These are phyloP conservation scores for Boletus bicolor DNA, from an alignment of 768 basidiomycete species.

Conservation along the genomic window DNA sequence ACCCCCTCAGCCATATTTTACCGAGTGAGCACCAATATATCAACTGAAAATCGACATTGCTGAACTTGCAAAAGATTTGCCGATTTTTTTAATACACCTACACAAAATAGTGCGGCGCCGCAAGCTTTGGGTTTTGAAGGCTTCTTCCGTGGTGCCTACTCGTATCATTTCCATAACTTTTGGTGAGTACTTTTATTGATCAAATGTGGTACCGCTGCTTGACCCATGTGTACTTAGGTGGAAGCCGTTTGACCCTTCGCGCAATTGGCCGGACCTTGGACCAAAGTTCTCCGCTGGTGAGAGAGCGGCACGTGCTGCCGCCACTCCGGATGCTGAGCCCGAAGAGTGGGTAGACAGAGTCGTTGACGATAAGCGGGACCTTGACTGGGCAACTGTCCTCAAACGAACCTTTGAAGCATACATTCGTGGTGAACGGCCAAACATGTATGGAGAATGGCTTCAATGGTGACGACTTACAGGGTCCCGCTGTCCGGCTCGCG, in stretches of 20 bases:
- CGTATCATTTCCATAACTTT: constrained; percentile 95
- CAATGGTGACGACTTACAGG: constrained; percentile 39
- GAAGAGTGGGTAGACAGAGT: constrained; percentile 42
- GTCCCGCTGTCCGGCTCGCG: constrained; percentile 4
- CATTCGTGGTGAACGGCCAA: constrained; percentile 85
- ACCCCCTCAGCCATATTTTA: constrained; percentile 93
- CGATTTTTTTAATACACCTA: constrained; percentile 85
- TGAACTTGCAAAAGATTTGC: constrained; percentile 55
- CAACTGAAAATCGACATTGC: not conserved
- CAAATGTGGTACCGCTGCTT: not conserved
- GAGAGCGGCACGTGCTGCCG: constrained; percentile 53
- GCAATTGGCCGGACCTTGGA: constrained; percentile 97
- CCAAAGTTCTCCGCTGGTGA: constrained; percentile 75
- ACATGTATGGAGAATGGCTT: constrained; percentile 90
- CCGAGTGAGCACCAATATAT: constrained; percentile 49
- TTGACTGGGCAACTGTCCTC: constrained; percentile 90
- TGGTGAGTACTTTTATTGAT: constrained; percentile 51
- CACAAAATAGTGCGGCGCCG: constrained; percentile 71
- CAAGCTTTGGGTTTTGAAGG: constrained; percentile 89
- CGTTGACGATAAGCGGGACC: constrained; percentile 70
- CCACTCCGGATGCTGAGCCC: constrained; percentile 29
- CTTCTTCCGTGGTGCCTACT: constrained; percentile 94
- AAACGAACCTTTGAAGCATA: constrained; percentile 96
- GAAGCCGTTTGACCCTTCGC: constrained; percentile 87
- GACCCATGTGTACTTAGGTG: constrained; percentile 55